A percentile compares a stretch with the other conserved stretches of the same genome.
These are phyloP conservation scores for Clarireedia sp. DNA, from an alignment of 2,329 filamentous ascomycete species.

Conservation along the genomic window DNA sequence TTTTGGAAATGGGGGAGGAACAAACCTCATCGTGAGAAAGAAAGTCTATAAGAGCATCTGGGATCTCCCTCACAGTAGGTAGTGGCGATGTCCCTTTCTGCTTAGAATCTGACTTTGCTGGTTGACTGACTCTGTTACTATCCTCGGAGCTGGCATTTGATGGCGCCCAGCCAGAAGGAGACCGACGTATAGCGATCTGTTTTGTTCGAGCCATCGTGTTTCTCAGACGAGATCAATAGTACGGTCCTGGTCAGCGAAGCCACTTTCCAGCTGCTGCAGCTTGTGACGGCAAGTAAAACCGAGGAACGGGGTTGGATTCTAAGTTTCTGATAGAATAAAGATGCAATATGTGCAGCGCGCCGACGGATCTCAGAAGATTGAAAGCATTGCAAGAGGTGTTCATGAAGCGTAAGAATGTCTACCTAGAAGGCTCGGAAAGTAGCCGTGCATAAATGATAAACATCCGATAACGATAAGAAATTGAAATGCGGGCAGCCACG, in stretches of 20 bases:
- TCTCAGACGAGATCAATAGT: no score
- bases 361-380: no score
- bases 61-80: conserved; percentile 8
- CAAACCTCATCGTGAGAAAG: conserved; percentile 2
- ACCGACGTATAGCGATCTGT: not conserved
- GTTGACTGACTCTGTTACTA: no score
- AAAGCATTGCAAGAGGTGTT: no score
- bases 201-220: not conserved
- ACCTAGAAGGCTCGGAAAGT: not conserved
- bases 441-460: no score
- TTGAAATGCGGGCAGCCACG: not conserved
- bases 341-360: no score
- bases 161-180: not conserved
- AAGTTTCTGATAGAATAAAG: no score
- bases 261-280: no score
- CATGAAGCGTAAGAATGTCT: not conserved
- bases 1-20: not conserved
- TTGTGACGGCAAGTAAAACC: no score
- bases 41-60: conserved; percentile 19
- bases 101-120: no score
- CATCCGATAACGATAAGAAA: not conserved
- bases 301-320: no score
- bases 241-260: no score
- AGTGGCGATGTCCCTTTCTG: not conserved
- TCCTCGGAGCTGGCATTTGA: not conserved